Percentiles rank a stretch among this genome's conserved stretches.
phyloP scores from a whole-genome alignment of 164 flowering plant genomes.

The Vitis riparia region DNA sequence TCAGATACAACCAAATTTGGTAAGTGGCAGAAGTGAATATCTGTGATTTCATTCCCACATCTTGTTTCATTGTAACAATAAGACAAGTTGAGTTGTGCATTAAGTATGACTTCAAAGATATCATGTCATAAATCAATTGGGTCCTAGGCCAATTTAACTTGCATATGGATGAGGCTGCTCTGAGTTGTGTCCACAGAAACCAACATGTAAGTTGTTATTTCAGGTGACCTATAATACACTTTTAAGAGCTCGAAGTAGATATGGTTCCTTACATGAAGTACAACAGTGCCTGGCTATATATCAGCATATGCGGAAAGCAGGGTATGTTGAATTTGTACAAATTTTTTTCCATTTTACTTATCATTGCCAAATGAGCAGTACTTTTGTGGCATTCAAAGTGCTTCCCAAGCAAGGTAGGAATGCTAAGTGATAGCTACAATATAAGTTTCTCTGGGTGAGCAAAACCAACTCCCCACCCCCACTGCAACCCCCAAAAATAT shows the following conservation, averaged over 20 bases:
- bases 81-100: neutral
- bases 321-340: conserved; percentile 40
- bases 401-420: no score
- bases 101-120: neutral
- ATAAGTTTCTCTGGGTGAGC: no score
- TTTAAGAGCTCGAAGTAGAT: conserved; percentile 71
- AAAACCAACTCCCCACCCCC: no score
- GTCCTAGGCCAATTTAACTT: no score
- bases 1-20: conserved; percentile 72
- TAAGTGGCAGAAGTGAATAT: conserved; percentile 24
- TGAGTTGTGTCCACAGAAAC: neutral
- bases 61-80: no score
- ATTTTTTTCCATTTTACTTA: no score
- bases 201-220: conserved; percentile 15
- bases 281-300: conserved; percentile 83
- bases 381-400: no score
- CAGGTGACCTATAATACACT: conserved; percentile 95
- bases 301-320: conserved; percentile 88
- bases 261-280: conserved; percentile 79
- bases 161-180: no score
- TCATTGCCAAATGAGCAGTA: no score
- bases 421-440: no score
- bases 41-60: neutral
- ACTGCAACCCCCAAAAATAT: no score
- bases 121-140: no score